Evolutionary conservation across 768 basidiomycete genomes (phyloP).

Genomic region (Tulasnella sp.): DNA sequence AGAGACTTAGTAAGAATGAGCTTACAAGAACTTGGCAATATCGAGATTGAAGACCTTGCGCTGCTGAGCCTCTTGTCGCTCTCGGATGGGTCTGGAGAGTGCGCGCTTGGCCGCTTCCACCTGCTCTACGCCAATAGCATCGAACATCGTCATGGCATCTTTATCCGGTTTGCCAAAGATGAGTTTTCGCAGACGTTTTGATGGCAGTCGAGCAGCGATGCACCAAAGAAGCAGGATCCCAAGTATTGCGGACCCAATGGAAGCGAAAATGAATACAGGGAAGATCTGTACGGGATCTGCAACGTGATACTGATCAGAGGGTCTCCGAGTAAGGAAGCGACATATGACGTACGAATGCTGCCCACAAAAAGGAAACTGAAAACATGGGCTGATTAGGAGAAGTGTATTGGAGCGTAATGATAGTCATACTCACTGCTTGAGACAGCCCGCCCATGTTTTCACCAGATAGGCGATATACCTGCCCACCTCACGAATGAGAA

Average conservation of each 20-base stretch:
- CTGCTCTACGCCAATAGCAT: constrained; percentile 9
- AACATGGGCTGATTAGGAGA: no score
- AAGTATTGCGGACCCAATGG: background rate
- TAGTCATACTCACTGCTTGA: no score
- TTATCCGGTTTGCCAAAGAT: background rate
- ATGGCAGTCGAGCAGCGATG: constrained; percentile 2
- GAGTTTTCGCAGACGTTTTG: background rate
- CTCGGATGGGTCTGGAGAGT: background rate
- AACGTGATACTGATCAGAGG: background rate
- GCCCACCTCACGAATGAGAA: no score
- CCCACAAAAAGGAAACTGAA: background rate
- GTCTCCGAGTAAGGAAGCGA: background rate
- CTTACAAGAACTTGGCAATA: constrained; percentile 18
- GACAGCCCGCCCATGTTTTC: no score
- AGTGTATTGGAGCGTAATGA: no score
- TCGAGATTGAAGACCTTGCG: constrained; percentile 15
- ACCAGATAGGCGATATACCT: no score
- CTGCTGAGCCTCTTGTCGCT: background rate
- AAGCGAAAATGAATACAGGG: constrained; percentile 1
- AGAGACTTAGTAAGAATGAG: background rate
- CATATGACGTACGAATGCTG: background rate
- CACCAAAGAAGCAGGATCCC: background rate
- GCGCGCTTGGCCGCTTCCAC: constrained; percentile 10
- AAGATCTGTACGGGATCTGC: background rate
- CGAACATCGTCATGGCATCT: constrained; percentile 8